Percentiles rank a stretch among this genome's conserved stretches.
phyloP scores from a whole-genome alignment of 345 rosid genomes.

The Stellera chamaejasme region DNA sequence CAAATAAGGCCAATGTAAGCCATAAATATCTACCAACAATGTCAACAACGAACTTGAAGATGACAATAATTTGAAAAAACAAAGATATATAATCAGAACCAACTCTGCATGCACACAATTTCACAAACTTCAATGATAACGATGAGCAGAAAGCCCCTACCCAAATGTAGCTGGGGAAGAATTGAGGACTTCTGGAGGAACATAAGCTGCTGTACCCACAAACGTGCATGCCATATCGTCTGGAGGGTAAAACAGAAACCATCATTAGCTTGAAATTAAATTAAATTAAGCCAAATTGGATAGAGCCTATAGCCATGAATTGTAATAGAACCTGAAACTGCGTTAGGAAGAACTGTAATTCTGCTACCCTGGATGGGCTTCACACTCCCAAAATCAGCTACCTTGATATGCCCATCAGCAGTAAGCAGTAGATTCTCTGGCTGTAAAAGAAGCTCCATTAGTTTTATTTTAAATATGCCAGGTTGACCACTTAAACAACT shows the following conservation, averaged over 20 bases:
- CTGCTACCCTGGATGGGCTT: conserved; percentile 95
- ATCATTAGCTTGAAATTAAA: conserved; percentile 7
- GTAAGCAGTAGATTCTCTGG: conserved; percentile 90
- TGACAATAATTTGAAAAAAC: neutral
- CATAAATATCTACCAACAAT: neutral
- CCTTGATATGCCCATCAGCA: conserved; percentile 77
- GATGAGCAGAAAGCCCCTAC: conserved; percentile 22
- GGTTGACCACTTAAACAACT: conserved; percentile 5
- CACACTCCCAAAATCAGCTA: conserved; percentile 98
- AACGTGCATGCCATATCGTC: conserved; percentile 95
- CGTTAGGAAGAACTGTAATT: conserved; percentile 87
- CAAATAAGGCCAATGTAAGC: no score
- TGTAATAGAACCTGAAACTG: conserved; percentile 62
- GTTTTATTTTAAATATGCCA: conserved; percentile 11
- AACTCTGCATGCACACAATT: neutral
- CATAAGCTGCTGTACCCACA: conserved; percentile 98
- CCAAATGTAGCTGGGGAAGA: conserved; percentile 99
- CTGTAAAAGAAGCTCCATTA: conserved; percentile 38
- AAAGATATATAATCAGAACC: no score
- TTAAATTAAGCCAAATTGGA: neutral
- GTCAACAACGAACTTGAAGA: neutral
- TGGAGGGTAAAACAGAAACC: conserved; percentile 21
- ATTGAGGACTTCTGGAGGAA: conserved; percentile 96
- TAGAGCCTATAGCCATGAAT: neutral
- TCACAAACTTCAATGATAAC: neutral